phyloP scores from a whole-genome alignment of 805 yeast genomes.

The Babjeviella inositovora region DNA sequence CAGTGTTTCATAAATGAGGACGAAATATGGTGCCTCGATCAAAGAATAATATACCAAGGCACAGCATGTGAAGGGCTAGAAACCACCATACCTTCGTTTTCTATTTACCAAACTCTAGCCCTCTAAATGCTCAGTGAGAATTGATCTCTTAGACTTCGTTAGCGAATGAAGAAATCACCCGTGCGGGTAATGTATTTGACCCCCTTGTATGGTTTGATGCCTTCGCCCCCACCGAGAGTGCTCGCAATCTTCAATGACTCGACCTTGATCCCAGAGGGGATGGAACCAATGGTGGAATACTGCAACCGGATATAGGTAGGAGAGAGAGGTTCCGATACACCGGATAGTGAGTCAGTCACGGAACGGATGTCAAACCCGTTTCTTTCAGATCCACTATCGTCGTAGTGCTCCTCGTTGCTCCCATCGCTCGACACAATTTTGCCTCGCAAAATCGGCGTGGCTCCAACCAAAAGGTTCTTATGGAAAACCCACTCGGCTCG shows the following conservation, averaged over 20 bases:
- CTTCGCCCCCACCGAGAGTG: conserved; percentile 39
- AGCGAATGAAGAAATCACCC: conserved; percentile 38
- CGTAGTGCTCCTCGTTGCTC: conserved; percentile 2
- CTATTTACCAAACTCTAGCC: too few relatives aligned
- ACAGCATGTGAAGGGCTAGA: too few relatives aligned
- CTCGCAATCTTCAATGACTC: conserved; percentile 42
- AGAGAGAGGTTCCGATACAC: conserved; percentile 5
- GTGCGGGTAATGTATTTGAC: conserved; percentile 65
- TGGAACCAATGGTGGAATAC: conserved; percentile 47
- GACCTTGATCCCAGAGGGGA: conserved; percentile 66
- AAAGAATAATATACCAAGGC: too few relatives aligned
- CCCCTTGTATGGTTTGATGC: conserved; percentile 75
- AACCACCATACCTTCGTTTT: too few relatives aligned
- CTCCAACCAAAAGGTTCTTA: conserved; percentile 39
- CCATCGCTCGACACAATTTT: conserved; percentile 13
- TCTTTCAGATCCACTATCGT: conserved; percentile 2
- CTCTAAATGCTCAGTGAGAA: too few relatives aligned
- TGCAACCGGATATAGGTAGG: conserved; percentile 31
- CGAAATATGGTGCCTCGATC: too few relatives aligned
- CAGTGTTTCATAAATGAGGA: too few relatives aligned
- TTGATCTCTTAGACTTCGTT: conserved; percentile 1
- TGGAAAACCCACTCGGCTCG: conserved; percentile 59
- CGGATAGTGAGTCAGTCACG: too few relatives aligned
- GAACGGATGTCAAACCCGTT: too few relatives aligned
- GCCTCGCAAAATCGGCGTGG: conserved; percentile 55